These are phyloP conservation scores for Lachancea quebecensis DNA, from an alignment of 805 yeast species.

Conservation along the genomic window DNA sequence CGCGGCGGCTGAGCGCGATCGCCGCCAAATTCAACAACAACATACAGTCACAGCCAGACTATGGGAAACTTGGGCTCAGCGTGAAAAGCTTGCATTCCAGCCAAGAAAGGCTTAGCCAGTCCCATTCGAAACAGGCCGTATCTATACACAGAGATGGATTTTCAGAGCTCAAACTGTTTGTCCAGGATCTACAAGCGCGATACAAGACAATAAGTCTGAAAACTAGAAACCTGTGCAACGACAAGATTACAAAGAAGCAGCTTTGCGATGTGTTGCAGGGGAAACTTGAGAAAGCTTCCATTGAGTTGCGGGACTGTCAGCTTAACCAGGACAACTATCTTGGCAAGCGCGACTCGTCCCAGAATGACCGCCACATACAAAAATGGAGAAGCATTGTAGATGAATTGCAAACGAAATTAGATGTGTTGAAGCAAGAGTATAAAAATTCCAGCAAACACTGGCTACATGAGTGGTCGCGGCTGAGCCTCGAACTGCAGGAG, in stretches of 20 bases:
- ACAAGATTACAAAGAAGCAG: slow-evolving; percentile 25
- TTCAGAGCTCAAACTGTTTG: slow-evolving; percentile 22
- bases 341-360: slow-evolving; percentile 25
- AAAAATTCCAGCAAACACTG: slow-evolving; percentile 29
- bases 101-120: slow-evolving; percentile 25
- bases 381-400: slow-evolving; percentile 26
- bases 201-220: slow-evolving; percentile 26
- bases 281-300: slow-evolving; percentile 21
- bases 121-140: slow-evolving; percentile 29
- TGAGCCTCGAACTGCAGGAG: slow-evolving; percentile 25
- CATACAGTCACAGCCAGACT: slow-evolving; percentile 21
- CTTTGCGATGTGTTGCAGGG: slow-evolving; percentile 24
- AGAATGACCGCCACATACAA: slow-evolving; percentile 23
- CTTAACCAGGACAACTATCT: slow-evolving; percentile 27
- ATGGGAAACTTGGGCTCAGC: slow-evolving; percentile 21
- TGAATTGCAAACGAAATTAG: slow-evolving; percentile 23
- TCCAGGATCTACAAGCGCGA: slow-evolving; percentile 22
- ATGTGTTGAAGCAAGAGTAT: slow-evolving; percentile 27
- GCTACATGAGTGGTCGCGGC: slow-evolving; percentile 29
- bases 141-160: slow-evolving; percentile 20
- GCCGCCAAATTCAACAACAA: slow-evolving; percentile 22
- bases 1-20: slow-evolving; percentile 30
- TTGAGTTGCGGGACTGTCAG: slow-evolving; percentile 24
- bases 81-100: slow-evolving; percentile 13
- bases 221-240: slow-evolving; percentile 25